A percentile compares a stretch with the other conserved stretches of the same genome.
These are phyloP conservation scores for Adenanthera pavonina DNA, from an alignment of 306 rosid species.

Conservation along the genomic window DNA sequence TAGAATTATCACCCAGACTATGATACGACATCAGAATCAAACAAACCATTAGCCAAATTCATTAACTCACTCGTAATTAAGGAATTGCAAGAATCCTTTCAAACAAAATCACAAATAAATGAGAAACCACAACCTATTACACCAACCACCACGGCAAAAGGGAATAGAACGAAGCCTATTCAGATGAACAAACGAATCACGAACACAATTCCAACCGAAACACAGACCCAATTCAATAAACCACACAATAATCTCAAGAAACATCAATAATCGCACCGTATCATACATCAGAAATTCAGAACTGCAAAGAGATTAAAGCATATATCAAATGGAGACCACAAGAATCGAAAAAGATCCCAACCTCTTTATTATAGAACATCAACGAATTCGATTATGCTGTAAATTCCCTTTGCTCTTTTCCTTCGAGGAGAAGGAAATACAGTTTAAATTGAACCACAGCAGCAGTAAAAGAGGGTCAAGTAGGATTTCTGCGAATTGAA, in stretches of 20 bases:
- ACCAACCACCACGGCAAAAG: neutral
- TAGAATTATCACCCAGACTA: neutral
- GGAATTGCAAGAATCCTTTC: neutral
- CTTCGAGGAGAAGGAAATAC: neutral
- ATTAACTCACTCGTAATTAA: neutral
- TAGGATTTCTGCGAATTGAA: neutral
- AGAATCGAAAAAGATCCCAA: neutral
- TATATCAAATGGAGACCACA: neutral
- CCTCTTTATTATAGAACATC: neutral
- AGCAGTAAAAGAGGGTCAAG: neutral
- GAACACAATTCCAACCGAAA: neutral
- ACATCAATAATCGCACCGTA: neutral
- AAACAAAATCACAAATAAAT: neutral
- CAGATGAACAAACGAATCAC: neutral
- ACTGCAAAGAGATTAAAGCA: neutral
- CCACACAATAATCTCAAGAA: neutral
- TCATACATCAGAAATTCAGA: neutral
- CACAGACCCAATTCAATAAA: constrained; percentile 10
- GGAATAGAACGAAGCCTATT: constrained; percentile 26
- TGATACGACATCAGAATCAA: neutral
- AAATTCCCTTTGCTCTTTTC: neutral
- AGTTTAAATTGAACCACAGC: neutral
- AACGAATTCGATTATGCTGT: neutral
- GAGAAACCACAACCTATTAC: neutral
- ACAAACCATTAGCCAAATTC: neutral